These are phyloP conservation scores for Dryas integrifolia DNA, from an alignment of 331 rosid genomes.

Conservation along the genomic window DNA sequence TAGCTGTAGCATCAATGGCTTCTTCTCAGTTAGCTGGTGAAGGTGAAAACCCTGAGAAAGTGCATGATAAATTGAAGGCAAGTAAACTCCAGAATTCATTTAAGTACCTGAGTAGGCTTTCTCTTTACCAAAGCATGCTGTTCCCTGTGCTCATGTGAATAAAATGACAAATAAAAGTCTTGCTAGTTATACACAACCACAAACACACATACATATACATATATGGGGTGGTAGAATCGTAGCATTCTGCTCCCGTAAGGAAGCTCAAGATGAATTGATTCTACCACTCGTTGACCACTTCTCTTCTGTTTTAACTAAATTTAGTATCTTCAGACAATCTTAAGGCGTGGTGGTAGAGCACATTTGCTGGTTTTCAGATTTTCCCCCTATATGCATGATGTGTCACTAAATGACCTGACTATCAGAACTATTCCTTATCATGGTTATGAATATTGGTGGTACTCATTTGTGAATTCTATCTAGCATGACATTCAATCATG, in stretches of 20 bases:
- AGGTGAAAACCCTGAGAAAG: constrained; percentile 55
- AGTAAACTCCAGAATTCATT: constrained; percentile 30
- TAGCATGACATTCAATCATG: neutral
- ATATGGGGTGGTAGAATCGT: neutral
- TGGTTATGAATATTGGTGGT: too few species aligned
- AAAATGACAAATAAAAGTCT: neutral
- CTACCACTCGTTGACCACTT: neutral
- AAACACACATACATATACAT: neutral
- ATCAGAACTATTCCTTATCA: too few species aligned
- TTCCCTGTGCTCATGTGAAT: neutral
- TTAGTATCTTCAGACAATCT: neutral
- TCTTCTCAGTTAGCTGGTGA: constrained; percentile 64
- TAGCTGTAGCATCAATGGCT: constrained; percentile 91
- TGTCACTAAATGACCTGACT: too few species aligned
- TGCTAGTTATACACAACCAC: neutral
- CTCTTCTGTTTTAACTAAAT: neutral
- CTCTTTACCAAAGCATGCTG: neutral
- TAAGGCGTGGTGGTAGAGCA: neutral
- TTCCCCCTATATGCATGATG: too few species aligned
- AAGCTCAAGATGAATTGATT: neutral
- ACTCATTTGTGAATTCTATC: too few species aligned
- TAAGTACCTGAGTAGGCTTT: neutral
- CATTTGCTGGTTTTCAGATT: too few species aligned
- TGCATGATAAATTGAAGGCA: constrained; percentile 82
- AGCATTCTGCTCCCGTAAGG: neutral